Base-by-base conservation (phyloP, 2,329 filamentous ascomycete genomes). In the Mycocentrospora acerina region DNA sequence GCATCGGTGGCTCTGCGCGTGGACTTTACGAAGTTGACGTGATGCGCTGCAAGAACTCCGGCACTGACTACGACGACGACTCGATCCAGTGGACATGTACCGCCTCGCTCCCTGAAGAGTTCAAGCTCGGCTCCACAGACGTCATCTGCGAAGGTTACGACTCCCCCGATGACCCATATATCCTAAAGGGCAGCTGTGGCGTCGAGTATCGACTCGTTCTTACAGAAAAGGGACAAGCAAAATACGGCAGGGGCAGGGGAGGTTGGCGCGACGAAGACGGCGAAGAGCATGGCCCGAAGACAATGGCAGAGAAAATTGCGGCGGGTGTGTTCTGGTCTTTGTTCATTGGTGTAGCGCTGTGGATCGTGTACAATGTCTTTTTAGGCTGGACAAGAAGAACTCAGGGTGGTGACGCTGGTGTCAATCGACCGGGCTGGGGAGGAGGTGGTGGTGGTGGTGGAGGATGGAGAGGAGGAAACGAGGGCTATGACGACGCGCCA, bases 11-110 rank as follows among this genome's bases (percentile, higher is more conserved):
- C 36, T 76, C 72, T 7, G 73, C 75, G 36, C 67, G 71, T 40
- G 73, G 77, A 26, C 77, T 91, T 39, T 86, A 91, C 73, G 71
- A 80, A 17, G 71, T 95, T 46, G 86, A 94, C 53, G 73, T 85
- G 10, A 88, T 97, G 85, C 88, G 89, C 58, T 98, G 91, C 77
- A 85, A 79, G 46, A 97, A 97, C 71, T 78, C 85, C 44, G 93
- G 91, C 44, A 74, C 80, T 19, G 85, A 85, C 44, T 96, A 96
- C 72, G 81, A 82, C 47, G 81, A 82, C 44, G 83, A 93, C 68
- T 86, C 95, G 62, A 78, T 96, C 25, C 85, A 95, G 70, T 98
- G 91, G 91, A 88, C 87, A 18, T 98, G 91, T 70, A 81, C 81
- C n/a, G 79, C 81, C 4, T 72, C 73, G 3, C 65, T 84, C 1